phyloP scores from a whole-genome alignment of 306 rosid genomes.

The Quercus dentata region DNA sequence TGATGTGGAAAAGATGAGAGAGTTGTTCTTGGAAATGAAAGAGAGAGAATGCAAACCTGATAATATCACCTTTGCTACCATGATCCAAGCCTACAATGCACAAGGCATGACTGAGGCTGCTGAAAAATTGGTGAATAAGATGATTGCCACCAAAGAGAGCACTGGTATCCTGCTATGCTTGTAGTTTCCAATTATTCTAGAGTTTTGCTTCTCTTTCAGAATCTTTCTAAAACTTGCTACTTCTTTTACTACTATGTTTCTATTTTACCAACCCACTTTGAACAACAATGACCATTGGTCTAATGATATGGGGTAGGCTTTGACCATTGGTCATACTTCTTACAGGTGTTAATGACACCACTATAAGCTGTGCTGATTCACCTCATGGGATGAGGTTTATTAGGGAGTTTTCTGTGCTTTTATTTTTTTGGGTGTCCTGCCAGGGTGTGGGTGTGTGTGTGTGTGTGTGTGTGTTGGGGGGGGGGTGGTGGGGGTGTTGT shows the following conservation, averaged over 20 bases:
- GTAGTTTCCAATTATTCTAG: neutral
- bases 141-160: conserved; percentile 35
- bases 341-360: too few species aligned
- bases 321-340: too few species aligned
- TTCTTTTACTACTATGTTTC: neutral
- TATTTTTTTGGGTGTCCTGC: neutral
- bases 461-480: too few species aligned
- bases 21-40: conserved; percentile 64
- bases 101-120: conserved; percentile 78
- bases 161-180: conserved; percentile 36
- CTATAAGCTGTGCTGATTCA: too few species aligned
- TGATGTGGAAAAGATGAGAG: conserved; percentile 57
- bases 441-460: neutral
- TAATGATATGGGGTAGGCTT: too few species aligned
- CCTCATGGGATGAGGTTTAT: too few species aligned
- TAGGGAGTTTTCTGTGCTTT: too few species aligned
- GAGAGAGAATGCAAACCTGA: conserved; percentile 70
- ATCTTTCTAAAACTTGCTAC: neutral
- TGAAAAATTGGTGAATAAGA: conserved; percentile 44
- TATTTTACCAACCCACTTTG: neutral
- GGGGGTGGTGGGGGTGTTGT: neutral
- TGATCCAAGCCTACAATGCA: conserved; percentile 64
- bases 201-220: neutral
- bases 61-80: conserved; percentile 53
- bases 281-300: neutral